These are phyloP conservation scores for Solanum sitiens DNA, from an alignment of 257 asterid genomes.

Conservation along the genomic window DNA sequence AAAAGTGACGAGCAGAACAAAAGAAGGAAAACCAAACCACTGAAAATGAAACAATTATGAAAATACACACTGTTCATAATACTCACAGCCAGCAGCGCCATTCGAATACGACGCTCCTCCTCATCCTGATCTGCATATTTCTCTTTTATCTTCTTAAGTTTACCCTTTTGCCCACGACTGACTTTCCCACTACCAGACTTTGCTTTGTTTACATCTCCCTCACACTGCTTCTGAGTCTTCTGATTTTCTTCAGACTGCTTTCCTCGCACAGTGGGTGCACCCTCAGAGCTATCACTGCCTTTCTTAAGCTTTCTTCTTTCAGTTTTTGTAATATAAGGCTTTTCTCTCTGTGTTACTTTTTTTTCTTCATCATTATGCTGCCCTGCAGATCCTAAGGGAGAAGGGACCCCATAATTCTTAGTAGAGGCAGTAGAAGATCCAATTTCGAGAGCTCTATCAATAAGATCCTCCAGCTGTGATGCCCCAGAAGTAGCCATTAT, in stretches of 20 bases:
- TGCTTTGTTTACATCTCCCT: constrained; percentile 18
- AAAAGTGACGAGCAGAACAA: neutral
- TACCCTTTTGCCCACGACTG: constrained; percentile 88
- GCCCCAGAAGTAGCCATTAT: constrained; percentile 23
- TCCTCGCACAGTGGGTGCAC: constrained; percentile 21
- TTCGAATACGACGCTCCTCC: constrained; percentile 84
- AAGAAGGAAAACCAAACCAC: neutral
- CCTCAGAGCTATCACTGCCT: constrained; percentile 45
- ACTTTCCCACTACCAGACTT: constrained; percentile 47
- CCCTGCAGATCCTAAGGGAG: constrained; percentile 25
- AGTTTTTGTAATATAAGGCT: constrained; percentile 79
- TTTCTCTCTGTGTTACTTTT: constrained; percentile 49
- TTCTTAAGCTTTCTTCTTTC: constrained; percentile 93
- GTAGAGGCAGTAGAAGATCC: constrained; percentile 65
- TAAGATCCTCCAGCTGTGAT: constrained; percentile 70
- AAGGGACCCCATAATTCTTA: constrained; percentile 49
- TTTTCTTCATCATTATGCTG: constrained; percentile 24
- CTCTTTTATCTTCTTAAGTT: constrained; percentile 90
- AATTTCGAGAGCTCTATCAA: constrained; percentile 91
- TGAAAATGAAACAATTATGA: neutral
- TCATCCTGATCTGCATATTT: constrained; percentile 99
- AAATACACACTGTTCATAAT: neutral
- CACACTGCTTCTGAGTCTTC: constrained; percentile 19
- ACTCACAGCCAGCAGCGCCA: constrained; percentile 79
- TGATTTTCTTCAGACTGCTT: constrained; percentile 20